Base-by-base conservation (phyloP, 1,284 basidiomycete species). In the Neotropicomus parvogracilis region DNA sequence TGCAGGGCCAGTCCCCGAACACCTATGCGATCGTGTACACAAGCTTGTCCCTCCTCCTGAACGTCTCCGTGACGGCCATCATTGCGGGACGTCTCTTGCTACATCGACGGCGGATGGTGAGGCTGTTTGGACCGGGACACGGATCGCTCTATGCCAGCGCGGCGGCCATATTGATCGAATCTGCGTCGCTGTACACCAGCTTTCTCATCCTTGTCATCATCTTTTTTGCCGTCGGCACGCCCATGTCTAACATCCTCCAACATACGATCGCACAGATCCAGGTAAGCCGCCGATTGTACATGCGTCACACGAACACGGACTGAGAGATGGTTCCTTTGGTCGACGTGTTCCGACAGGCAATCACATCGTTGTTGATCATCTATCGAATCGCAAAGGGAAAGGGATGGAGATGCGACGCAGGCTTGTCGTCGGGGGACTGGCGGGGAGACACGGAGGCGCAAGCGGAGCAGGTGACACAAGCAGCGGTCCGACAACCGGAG, bases 301-400 rank as follows among this genome's bases (percentile, higher is more conserved):
- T 39, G 34, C 13, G 13, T 17, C 20, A 26, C 12, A 5, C 39
- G 17, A n/a, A 21, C 4, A 4, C 12, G 2, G 16, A 34, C 27
- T 34, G 17, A 49, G 20, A 17, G 28, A 40, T 12, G 11, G 8
- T 24, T 11, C 12, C 4, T 47, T 19, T 35, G 12, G 5, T 20
- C 20, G 29, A 46, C 21, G 6, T 3, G 10, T 41, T 35, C 26
- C 19, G 11, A 35, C 14, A 58, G 59, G n/a, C 46, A 26, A 61
- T 61, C 28, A 20, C 59, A 6, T 48, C 56, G 4, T n/a, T 59
- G 20, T 24, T 60, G 34, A 63, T 60, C 35, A 57, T 60, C 5
- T 60, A 59, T 40, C 56, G 61, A 6, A 63, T 63, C n/a, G 51
- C 59, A 1, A 48, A 38, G 4, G 59, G 60, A 2, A 57, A 54